phyloP scores from a whole-genome alignment of 2,329 filamentous ascomycete species.

The Coniochaeta pulveracea region DNA sequence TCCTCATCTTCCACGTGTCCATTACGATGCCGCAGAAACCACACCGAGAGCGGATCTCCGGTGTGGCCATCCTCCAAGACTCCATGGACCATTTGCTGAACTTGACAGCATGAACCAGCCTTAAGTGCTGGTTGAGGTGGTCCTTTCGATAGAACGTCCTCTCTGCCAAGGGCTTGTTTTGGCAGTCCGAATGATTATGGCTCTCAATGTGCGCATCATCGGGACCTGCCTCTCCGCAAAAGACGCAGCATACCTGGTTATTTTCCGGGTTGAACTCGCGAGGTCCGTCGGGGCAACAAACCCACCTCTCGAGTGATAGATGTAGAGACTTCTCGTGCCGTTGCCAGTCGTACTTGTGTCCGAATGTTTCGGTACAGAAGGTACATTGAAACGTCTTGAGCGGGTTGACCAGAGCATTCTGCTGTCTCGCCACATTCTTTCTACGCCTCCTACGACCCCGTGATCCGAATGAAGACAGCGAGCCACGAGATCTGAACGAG shows the following conservation, averaged over 20 bases:
- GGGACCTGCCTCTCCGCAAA: constrained; percentile 45
- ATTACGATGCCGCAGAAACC: constrained; percentile 54
- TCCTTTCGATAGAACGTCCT: constrained; percentile 58
- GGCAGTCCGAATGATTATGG: constrained; percentile 53
- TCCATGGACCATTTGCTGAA: constrained; percentile 54
- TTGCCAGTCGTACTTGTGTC: constrained; percentile 60
- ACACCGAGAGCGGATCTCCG: constrained; percentile 51
- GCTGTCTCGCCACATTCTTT: constrained; percentile 23
- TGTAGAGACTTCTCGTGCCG: constrained; percentile 59
- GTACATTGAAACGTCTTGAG: constrained; percentile 54
- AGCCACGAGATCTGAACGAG: constrained; percentile 46
- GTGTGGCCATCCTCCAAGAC: constrained; percentile 46
- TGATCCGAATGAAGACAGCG: constrained; percentile 37
- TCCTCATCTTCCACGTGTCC: constrained; percentile 48
- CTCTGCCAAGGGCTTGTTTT: constrained; percentile 50
- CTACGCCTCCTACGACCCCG: constrained; percentile 39
- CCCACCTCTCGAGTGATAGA: constrained; percentile 54
- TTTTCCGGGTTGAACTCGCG: constrained; percentile 45
- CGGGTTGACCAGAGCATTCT: constrained; percentile 24
- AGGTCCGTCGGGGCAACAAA: constrained; percentile 48
- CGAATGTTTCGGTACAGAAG: constrained; percentile 57
- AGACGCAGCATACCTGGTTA: constrained; percentile 45
- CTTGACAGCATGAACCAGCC: constrained; percentile 52
- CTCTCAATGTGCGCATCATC: constrained; percentile 42
- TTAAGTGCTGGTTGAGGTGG: constrained; percentile 54